These are phyloP conservation scores for Fusarium aywerte DNA, from an alignment of 2,329 filamentous ascomycete genomes.

Conservation along the genomic window DNA sequence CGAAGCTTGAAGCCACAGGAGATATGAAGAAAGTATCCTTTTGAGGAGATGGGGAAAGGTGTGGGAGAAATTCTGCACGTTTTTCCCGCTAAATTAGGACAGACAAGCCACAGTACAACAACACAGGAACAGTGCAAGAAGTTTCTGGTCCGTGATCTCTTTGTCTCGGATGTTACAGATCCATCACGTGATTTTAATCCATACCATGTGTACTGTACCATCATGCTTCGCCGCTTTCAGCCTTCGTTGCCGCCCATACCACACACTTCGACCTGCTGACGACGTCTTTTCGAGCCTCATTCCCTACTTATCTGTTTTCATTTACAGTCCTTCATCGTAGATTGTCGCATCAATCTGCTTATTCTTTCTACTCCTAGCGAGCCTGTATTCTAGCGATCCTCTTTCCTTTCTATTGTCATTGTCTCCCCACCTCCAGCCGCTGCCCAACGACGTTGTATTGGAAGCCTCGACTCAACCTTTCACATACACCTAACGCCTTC, in stretches of 20 bases:
- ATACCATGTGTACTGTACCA: slow-evolving; percentile 18
- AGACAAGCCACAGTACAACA: not conserved
- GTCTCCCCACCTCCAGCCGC: slow-evolving; percentile 32
- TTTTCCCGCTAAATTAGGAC: not conserved
- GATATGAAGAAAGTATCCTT: not conserved
- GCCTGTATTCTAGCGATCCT: slow-evolving; percentile 8
- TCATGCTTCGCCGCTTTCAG: slow-evolving; percentile 40
- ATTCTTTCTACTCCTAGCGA: slow-evolving; percentile 12
- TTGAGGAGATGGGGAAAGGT: not conserved
- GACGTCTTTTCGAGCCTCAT: slow-evolving; percentile 37
- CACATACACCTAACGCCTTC: slow-evolving; percentile 8
- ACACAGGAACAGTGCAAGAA: not conserved
- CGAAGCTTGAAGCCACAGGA: slow-evolving; percentile 16
- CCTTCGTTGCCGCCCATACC: slow-evolving; percentile 25
- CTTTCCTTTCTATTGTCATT: slow-evolving; percentile 22
- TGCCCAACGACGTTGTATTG: slow-evolving; percentile 37
- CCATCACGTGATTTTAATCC: slow-evolving; percentile 33
- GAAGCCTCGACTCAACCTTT: slow-evolving; percentile 24
- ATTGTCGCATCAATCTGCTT: slow-evolving; percentile 9
- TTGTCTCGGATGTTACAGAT: slow-evolving; percentile 9
- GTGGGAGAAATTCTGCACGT: not conserved
- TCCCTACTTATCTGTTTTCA: slow-evolving; percentile 35
- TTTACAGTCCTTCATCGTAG: slow-evolving; percentile 18
- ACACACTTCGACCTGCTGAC: slow-evolving; percentile 29
- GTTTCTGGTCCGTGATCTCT: not conserved